Base-by-base conservation (phyloP, 1,139 yeast species). In the Hyphopichia khmerensis region DNA sequence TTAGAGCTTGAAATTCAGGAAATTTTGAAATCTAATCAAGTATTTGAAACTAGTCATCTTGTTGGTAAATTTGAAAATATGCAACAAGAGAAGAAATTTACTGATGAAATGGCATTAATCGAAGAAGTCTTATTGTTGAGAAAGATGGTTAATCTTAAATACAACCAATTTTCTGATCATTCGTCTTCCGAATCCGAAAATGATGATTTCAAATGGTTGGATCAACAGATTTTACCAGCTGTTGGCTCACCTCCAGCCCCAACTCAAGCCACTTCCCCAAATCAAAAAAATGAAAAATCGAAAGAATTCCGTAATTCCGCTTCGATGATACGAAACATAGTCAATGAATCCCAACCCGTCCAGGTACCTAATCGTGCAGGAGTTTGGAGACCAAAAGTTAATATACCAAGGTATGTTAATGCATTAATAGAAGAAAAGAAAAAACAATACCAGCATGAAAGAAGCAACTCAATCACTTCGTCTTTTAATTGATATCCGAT, bases 41-140 rank as follows among this genome's bases (percentile, higher is more conserved):
- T 51, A 5, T 47, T 47, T 37, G 52, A 51, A 35, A 46, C 47
- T 32, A 56, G 53, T 5, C 49, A 52, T 31, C 43, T 48, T 11
- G 34, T 48, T 13, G 61, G 59, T 14, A 48, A 51, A 10, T 60
- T 62, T 40, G 53, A 49, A 4, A 51, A 52, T 40, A 42, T 71
- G 4, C 48, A 59, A 30, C 65, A 65, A 5, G 79, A 74, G 44
- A 67, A 64, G 40, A 62, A 63, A 36, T 57, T 55, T 40, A 57
- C 60, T 14, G 61, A 59, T 9, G 64, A 62, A 36, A 43, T 66
- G 40, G 56, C 62, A 2, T 50, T 73, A 26, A 47, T 73, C 3
- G 72, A 64, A 41, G 77, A 73, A 50, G 65, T 74, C 14, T 50
- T 60, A 1, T 52, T 65, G 21, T 54, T 76, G 33, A 55, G 75